Percentiles rank a stretch among this genome's conserved stretches.
Evolutionary conservation across 306 rosid species (phyloP).

Genomic region (Quercus dentata): DNA sequence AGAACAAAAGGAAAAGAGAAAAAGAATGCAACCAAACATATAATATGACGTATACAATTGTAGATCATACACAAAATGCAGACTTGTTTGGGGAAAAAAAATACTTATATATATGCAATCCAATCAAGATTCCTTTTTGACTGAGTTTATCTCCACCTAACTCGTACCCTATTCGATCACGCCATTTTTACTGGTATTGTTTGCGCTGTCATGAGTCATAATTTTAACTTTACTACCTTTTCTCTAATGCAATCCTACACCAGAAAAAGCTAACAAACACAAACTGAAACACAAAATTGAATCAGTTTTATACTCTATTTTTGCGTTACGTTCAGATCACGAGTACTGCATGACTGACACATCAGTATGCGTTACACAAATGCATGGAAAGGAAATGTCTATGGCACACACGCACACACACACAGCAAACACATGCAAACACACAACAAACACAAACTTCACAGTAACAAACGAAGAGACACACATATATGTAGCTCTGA

Average conservation of each 20-base stretch:
- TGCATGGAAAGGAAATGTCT: background rate
- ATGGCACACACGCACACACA: slow-evolving; percentile 15
- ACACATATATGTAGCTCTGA: slow-evolving; percentile 2
- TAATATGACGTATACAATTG: too few species aligned
- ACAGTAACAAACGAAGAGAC: slow-evolving; percentile 2
- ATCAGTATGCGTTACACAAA: background rate
- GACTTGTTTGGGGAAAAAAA: too few species aligned
- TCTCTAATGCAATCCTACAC: background rate
- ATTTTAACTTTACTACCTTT: background rate
- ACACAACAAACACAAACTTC: slow-evolving; percentile 17
- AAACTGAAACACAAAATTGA: background rate
- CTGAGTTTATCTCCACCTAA: background rate
- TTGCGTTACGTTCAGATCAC: background rate
- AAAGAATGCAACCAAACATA: too few species aligned
- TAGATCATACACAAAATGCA: too few species aligned
- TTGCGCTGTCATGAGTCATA: background rate
- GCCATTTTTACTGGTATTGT: background rate
- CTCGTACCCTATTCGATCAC: slow-evolving; percentile 1
- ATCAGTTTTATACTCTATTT: background rate
- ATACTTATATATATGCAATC: too few species aligned
- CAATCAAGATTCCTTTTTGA: background rate
- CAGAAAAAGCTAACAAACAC: background rate
- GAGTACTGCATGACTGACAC: background rate
- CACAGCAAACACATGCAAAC: slow-evolving; percentile 38
- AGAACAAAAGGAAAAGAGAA: too few species aligned